phyloP scores from a whole-genome alignment of 768 basidiomycete species.

The Coprinopsis strossmayeri region DNA sequence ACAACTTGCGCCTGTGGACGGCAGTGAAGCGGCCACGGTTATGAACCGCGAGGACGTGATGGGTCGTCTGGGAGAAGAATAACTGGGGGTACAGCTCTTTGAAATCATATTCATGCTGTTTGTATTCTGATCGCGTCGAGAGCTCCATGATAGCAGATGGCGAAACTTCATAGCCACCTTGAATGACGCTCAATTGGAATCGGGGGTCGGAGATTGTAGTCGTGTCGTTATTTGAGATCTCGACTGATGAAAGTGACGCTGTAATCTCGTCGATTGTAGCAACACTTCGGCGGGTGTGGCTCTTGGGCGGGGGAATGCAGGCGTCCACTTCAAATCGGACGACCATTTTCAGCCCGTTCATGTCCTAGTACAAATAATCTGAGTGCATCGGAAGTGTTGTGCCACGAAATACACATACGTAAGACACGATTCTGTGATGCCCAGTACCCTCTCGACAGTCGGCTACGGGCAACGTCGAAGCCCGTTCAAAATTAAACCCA shows the following conservation, averaged over 20 bases:
- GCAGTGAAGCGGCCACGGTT: constrained; percentile 43
- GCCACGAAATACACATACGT: too few species aligned
- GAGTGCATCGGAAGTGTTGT: neutral
- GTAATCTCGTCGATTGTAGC: constrained; percentile 30
- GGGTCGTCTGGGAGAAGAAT: constrained; percentile 60
- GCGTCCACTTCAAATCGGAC: constrained; percentile 25
- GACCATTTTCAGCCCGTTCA: constrained; percentile 36
- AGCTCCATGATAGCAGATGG: constrained; percentile 40
- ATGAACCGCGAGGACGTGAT: constrained; percentile 57
- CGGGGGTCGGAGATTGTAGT: neutral
- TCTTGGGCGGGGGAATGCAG: constrained; percentile 19
- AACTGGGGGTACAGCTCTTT: constrained; percentile 57
- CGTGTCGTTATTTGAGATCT: constrained; percentile 17
- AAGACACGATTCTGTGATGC: constrained; percentile 58
- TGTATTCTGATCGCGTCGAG: constrained; percentile 32
- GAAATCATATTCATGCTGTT: constrained; percentile 40
- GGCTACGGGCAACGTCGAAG: constrained; percentile 37
- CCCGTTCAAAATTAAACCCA: constrained; percentile 59
- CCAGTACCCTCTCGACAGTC: constrained; percentile 47
- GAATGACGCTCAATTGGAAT: constrained; percentile 19
- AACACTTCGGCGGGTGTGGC: constrained; percentile 18
- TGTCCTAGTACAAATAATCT: constrained; percentile 33
- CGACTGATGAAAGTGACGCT: constrained; percentile 25
- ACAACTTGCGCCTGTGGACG: constrained; percentile 41
- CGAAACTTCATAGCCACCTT: constrained; percentile 31